A percentile compares a stretch with the other conserved stretches of the same genome.
Evolutionary conservation across 2,329 filamentous ascomycete genomes (phyloP).

Genomic region (Hypoxylon rubiginosum): DNA sequence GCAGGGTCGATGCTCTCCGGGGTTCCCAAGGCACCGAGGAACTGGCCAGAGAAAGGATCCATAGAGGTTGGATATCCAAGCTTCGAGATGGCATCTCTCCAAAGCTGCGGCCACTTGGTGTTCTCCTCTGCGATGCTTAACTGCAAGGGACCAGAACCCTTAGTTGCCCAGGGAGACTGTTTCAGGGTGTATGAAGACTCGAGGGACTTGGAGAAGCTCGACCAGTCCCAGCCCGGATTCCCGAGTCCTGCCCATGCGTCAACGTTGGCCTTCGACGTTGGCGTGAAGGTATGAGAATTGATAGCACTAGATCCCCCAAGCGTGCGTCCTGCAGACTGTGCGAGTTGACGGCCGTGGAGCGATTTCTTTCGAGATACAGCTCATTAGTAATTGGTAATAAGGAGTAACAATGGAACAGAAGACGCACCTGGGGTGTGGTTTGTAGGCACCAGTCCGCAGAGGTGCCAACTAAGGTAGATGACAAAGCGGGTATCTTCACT

Average conservation of each 20-base stretch:
- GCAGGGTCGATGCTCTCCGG: slow-evolving; percentile 44
- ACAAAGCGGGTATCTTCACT: slow-evolving; percentile 24
- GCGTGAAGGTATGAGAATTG: slow-evolving; percentile 28
- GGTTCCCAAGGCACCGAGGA: slow-evolving; percentile 24
- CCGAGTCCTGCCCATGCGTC: slow-evolving; percentile 35
- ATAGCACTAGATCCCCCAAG: slow-evolving; percentile 38
- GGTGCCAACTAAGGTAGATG: slow-evolving; percentile 14
- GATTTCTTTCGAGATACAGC: slow-evolving; percentile 4
- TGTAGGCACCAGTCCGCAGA: slow-evolving; percentile 27
- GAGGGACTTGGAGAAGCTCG: slow-evolving; percentile 31
- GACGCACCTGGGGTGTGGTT: slow-evolving; percentile 33
- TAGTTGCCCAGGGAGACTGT: background rate
- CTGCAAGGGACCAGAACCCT: slow-evolving; percentile 32
- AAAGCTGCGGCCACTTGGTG: slow-evolving; percentile 35
- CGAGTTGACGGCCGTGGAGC: slow-evolving; percentile 23
- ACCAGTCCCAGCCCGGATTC: slow-evolving; percentile 40
- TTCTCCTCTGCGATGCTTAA: slow-evolving; percentile 34
- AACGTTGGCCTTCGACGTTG: slow-evolving; percentile 20
- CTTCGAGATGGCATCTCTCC: slow-evolving; percentile 40
- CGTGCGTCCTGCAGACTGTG: slow-evolving; percentile 24
- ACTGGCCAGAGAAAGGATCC: slow-evolving; percentile 44
- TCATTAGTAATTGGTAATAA: background rate
- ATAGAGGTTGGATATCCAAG: slow-evolving; percentile 36
- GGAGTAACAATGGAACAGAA: background rate
- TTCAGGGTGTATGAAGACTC: slow-evolving; percentile 10